Evolutionary conservation across 352 stramenopile species (phyloP), one percentile per base, ranked within the genome.

Genomic region (Globisporangium iwayamae): DNA sequence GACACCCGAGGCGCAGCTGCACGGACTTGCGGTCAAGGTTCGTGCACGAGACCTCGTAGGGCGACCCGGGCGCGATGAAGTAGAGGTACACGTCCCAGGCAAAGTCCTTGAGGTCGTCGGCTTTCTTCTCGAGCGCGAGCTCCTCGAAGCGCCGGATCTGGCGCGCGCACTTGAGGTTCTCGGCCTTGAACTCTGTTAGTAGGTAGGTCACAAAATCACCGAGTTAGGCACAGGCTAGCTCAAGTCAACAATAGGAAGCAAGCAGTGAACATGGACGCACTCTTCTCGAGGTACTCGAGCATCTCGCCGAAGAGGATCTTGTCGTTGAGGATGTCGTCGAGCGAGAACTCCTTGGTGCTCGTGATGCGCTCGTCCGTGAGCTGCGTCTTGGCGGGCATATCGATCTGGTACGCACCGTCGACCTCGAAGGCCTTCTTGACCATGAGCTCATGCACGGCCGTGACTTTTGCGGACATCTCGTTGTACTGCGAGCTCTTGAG

Each of bases 211-310:
- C 18, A 52, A 28, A 25, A 50, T 5, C 3, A 57, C 8, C 2
- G 7, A 41, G 58, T 56, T 41, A 61, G 58, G 28, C 1, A 30
- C 20, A 28, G 39, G 39, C 2, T 14, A 55, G 22, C 38, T 20
- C 13, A 57, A 30, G 5, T 8, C n/a, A 38, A 38, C 2, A 55
- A 0, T 28, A 28, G 25, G 25, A 28, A 28, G 25, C 25, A 2
- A 11, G 2, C 14, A 18, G 14, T 13, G 4, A 0, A 45, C 3
- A 36, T 22, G 30, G 0, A 78, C 80, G 54, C 62, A 94, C 85
- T 91, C 56, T 94, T 94, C 60, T 92, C 82, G 52, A 94, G 78
- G 70, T 91, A 94, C 62, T 90, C 81, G 62, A 92, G 81, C 81
- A 94, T 91, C 67, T 94, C 85, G 45, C 68, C 72, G 65, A 94